A percentile compares a stretch with the other conserved stretches of the same genome.
These are phyloP conservation scores for Hanseniaspora thailandica DNA, from an alignment of 805 yeast genomes.

Conservation along the genomic window DNA sequence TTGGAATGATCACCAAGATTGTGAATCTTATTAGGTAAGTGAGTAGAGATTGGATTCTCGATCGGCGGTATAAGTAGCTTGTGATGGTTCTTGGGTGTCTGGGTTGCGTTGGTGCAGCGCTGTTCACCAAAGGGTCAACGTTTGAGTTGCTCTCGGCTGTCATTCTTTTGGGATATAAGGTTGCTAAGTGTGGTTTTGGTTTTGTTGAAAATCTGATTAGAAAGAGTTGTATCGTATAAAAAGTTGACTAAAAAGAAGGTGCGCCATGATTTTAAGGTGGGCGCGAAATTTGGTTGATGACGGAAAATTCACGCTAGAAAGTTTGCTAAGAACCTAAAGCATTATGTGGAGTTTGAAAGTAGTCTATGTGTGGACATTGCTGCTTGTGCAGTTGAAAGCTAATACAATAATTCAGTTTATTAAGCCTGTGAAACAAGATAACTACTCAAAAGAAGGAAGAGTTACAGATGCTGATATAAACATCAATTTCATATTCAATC, in stretches of 20 bases:
- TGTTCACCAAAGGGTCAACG: not conserved
- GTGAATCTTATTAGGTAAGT: constrained; percentile 18
- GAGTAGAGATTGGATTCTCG: not conserved
- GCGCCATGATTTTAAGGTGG: no score
- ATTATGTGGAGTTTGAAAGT: no score
- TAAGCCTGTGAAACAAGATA: not conserved
- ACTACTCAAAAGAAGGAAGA: not conserved
- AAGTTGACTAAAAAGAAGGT: no score
- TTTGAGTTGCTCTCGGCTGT: not conserved
- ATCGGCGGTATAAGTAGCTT: not conserved
- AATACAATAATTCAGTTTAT: constrained; percentile 9
- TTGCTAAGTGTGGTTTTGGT: not conserved
- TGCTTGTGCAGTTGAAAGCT: not conserved
- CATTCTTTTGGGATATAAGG: no score
- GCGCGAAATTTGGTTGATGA: no score
- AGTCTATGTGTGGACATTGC: not conserved
- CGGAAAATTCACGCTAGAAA: no score
- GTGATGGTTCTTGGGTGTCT: not conserved
- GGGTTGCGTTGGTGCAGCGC: not conserved
- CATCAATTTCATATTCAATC: not conserved
- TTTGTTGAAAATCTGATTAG: no score
- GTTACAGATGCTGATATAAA: not conserved
- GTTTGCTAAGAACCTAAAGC: no score
- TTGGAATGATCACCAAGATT: constrained; percentile 21
- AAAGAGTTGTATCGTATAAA: no score